Evolutionary conservation across 2,329 filamentous ascomycete genomes (phyloP).

Genomic region (Fonsecaea pedrosoi): DNA sequence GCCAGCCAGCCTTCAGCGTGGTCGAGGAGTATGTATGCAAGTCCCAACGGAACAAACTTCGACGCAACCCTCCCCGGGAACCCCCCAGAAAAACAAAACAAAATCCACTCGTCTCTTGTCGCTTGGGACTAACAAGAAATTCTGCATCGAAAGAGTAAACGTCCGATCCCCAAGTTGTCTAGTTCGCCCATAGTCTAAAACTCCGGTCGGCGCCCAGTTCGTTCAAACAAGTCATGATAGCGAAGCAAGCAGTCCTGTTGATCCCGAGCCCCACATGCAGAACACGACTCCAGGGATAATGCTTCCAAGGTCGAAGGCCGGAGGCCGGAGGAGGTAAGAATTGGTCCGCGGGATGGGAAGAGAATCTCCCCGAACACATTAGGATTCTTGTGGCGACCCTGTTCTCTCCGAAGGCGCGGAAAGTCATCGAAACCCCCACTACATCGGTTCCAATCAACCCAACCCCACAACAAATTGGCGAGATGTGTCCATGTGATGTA

Average conservation of each 20-base stretch:
- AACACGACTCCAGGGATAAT: background rate
- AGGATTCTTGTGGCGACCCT: background rate
- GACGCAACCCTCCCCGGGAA: background rate
- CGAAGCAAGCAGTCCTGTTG: background rate
- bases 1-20: no score
- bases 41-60: no score
- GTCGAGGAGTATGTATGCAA: no score
- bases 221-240: background rate
- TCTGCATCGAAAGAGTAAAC: background rate
- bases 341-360: background rate
- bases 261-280: background rate
- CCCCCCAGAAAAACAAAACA: background rate
- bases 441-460: background rate
- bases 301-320: background rate
- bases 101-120: no score
- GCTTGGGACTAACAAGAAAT: background rate
- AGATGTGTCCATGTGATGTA: background rate
- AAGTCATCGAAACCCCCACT: background rate
- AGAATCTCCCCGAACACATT: background rate
- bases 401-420: constrained; percentile 1
- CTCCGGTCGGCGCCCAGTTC: background rate
- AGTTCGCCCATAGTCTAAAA: background rate
- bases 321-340: background rate
- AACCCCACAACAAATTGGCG: background rate
- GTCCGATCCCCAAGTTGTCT: background rate